Percentiles rank a stretch among this genome's conserved stretches.
phyloP scores from a whole-genome alignment of 352 stramenopile species.

The Aphanomyces euteiches region DNA sequence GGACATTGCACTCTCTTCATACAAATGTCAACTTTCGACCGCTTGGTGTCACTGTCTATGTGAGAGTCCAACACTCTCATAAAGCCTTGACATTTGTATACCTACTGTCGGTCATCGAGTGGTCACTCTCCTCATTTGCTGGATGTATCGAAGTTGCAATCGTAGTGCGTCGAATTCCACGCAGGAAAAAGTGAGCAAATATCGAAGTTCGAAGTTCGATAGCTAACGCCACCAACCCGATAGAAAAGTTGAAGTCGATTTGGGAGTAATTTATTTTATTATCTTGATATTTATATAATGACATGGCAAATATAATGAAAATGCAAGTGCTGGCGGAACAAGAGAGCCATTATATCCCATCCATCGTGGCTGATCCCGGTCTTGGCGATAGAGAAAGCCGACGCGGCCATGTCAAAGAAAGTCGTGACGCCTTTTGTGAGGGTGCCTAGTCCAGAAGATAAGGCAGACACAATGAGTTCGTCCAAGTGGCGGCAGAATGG shows the following conservation, averaged over 20 bases:
- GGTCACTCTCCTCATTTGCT: too few relatives aligned
- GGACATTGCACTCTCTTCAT: neutral
- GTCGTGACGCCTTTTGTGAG: constrained; percentile 13
- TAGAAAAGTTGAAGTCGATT: constrained; percentile 5
- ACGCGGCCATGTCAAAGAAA: constrained; percentile 7
- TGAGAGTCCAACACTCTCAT: too few relatives aligned
- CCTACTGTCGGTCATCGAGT: too few relatives aligned
- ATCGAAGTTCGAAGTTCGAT: constrained; percentile 16
- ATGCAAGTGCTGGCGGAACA: too few relatives aligned
- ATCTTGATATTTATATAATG: neutral
- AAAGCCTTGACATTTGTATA: too few relatives aligned
- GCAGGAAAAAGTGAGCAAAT: too few relatives aligned
- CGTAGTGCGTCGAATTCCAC: too few relatives aligned
- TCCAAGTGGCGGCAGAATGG: neutral
- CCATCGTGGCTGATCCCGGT: too few relatives aligned
- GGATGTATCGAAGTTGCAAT: too few relatives aligned
- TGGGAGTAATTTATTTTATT: neutral
- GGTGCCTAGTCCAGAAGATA: constrained; percentile 10
- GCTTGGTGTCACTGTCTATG: too few relatives aligned
- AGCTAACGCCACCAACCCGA: neutral
- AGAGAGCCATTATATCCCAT: too few relatives aligned
- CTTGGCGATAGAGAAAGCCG: neutral
- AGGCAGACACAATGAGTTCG: neutral
- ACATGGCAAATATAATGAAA: neutral
- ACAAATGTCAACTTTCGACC: neutral